Base-by-base conservation (phyloP, 2,329 filamentous ascomycete species). In the Aquanectria penicillioides region DNA sequence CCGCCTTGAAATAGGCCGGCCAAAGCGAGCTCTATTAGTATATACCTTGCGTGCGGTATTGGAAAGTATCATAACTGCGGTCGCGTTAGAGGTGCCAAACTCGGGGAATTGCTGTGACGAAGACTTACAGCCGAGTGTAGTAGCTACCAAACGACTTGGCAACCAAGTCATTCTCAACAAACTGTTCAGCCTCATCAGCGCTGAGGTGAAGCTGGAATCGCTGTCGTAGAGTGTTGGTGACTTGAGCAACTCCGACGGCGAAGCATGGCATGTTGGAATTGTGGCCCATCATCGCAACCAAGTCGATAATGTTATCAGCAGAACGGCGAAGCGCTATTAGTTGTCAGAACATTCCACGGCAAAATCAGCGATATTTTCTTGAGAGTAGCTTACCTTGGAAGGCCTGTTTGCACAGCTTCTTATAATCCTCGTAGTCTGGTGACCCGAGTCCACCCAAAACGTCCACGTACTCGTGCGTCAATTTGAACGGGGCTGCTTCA, bases 191-290 rank as follows among this genome's bases (percentile, higher is more conserved):
- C 73, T 94, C 92, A 63, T 94, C 90, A 50, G 89, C 89, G 68
- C 91, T 94, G 65, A 94, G 83, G 73, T 95, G 91, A 58, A 94
- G 80, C 79, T 94, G 91, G 74, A 95, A 93, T 25, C 92, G 83
- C 67, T 91, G 89, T 28, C 91, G 80, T 61, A 95, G 77, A 38
- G 86, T 86, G 55, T 83, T 84, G 6, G 90, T 91, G 18, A 90
- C 89, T 69, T 89, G 89, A 7, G 81, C 78, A n/a, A 92, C 84
- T 2, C 92, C 92, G 4, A 88, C 89, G 2, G 88, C 86, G 73
- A 91, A 95, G 77, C 92, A 94, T 2, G 91, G 90, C 92, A 95
- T 94, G 70, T 89, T 92, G 59, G 89, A 93, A 69, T 93, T 88
- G 54, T 86, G 85, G 49, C 92, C 92, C 91, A 94, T 95, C 81